Percentiles rank a stretch among this genome's conserved stretches.
These are phyloP conservation scores for Boletus barrowsii DNA, from an alignment of 768 basidiomycete genomes.

Conservation along the genomic window DNA sequence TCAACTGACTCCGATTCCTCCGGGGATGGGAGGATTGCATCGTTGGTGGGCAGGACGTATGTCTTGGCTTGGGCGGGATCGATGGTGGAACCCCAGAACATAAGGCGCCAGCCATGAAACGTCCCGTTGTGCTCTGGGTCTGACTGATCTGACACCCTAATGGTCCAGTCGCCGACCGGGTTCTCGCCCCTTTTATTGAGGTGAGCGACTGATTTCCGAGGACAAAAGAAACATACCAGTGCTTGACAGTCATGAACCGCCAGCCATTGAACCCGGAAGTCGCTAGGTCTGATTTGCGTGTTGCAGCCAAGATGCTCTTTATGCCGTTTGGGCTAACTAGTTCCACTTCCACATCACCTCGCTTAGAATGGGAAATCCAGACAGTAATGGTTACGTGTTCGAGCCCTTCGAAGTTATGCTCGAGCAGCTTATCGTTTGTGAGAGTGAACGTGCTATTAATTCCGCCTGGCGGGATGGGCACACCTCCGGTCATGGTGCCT, in stretches of 20 bases:
- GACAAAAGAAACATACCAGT: constrained; percentile 60
- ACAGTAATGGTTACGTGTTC: constrained; percentile 93
- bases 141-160: constrained; percentile 78
- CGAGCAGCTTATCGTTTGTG: constrained; percentile 60
- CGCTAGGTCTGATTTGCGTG: constrained; percentile 62
- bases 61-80: constrained; percentile 64
- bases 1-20: constrained; percentile 40
- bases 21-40: constrained; percentile 49
- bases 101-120: constrained; percentile 90
- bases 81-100: constrained; percentile 85
- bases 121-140: constrained; percentile 54
- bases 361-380: constrained; percentile 82
- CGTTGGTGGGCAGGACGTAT: constrained; percentile 57
- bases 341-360: constrained; percentile 94
- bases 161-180: constrained; percentile 86
- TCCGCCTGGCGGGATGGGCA: constrained; percentile 63
- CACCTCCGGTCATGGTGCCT: constrained; percentile 56
- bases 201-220: constrained; percentile 14
- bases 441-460: constrained; percentile 62
- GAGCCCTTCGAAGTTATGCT: constrained; percentile 79
- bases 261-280: constrained; percentile 82
- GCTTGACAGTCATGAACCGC: constrained; percentile 98
- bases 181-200: constrained; percentile 75
- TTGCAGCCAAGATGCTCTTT: constrained; percentile 76
- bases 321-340: constrained; percentile 82